These are phyloP conservation scores for Houttuynia cordata DNA, from an alignment of 164 flowering plant species.

Conservation along the genomic window DNA sequence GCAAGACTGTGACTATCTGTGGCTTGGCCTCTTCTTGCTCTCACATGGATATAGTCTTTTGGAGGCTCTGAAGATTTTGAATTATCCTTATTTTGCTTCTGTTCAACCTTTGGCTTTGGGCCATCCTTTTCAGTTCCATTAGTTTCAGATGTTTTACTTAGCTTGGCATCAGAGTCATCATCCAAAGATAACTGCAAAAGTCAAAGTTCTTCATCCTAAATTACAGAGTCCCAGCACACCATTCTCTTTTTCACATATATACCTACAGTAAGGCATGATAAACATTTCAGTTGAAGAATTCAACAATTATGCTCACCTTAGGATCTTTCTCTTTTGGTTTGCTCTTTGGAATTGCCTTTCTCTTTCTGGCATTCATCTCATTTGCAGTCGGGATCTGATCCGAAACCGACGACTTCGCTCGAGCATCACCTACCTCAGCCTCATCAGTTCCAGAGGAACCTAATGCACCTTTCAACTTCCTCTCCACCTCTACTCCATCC, in stretches of 20 bases:
- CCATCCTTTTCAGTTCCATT: slow-evolving; percentile 15
- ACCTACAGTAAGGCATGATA: no score
- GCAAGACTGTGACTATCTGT: slow-evolving; percentile 97
- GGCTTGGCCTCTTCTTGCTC: slow-evolving; percentile 99
- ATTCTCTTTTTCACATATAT: neutral
- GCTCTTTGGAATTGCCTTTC: slow-evolving; percentile 18
- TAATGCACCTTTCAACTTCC: slow-evolving; percentile 12
- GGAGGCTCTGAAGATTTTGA: slow-evolving; percentile 66
- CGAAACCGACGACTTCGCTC: slow-evolving; percentile 15
- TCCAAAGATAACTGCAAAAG: slow-evolving; percentile 29
- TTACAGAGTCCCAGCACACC: neutral
- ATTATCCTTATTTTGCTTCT: slow-evolving; percentile 20
- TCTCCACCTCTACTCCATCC: slow-evolving; percentile 16
- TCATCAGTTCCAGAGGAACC: slow-evolving; percentile 24
- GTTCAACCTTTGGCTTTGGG: slow-evolving; percentile 20
- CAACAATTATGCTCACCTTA: slow-evolving; percentile 13
- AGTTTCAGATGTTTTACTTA: slow-evolving; percentile 35
- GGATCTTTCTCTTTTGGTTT: slow-evolving; percentile 23
- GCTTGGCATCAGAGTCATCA: slow-evolving; percentile 36
- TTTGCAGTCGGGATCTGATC: slow-evolving; percentile 12
- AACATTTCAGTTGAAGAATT: no score
- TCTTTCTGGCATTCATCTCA: slow-evolving; percentile 18
- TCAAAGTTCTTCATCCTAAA: neutral
- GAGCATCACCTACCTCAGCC: slow-evolving; percentile 10
- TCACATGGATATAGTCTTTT: slow-evolving; percentile 92